phyloP scores from a whole-genome alignment of 768 basidiomycete species.

The Asterophora parasitica region DNA sequence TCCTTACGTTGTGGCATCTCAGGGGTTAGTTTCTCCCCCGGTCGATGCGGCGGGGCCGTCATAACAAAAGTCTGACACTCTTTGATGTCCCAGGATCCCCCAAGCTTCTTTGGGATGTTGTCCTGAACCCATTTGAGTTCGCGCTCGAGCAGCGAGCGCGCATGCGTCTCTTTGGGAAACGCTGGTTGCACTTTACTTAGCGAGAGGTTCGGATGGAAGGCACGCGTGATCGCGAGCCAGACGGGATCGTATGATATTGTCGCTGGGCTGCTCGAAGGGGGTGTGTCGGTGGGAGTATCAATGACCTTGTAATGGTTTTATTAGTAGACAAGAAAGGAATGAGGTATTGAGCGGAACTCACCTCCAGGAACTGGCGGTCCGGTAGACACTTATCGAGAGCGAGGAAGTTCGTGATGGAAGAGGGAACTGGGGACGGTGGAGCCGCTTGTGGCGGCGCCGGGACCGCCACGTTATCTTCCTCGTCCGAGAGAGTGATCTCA shows the following conservation, averaged over 20 bases:
- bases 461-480: constrained; percentile 37
- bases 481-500: constrained; percentile 42
- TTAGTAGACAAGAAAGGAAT: not conserved
- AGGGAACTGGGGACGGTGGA: constrained; percentile 12
- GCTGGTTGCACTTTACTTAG: constrained; percentile 39
- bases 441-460: constrained; percentile 25
- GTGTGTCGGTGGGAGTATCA: constrained; percentile 43
- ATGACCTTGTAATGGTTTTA: constrained; percentile 48
- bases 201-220: constrained; percentile 77
- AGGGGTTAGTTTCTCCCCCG: constrained; percentile 21
- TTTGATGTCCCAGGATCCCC: constrained; percentile 35
- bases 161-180: constrained; percentile 56
- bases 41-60: constrained; percentile 50
- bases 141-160: constrained; percentile 48
- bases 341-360: constrained; percentile 21
- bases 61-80: constrained; percentile 62
- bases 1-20: constrained; percentile 31
- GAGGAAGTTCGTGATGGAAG: constrained; percentile 66
- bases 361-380: constrained; percentile 76
- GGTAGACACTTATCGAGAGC: constrained; percentile 90
- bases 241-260: constrained; percentile 73
- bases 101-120: constrained; percentile 41
- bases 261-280: not conserved
- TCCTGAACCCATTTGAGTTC: constrained; percentile 65
- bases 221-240: constrained; percentile 92